These are phyloP conservation scores for Ustilago vetiveriae DNA, from an alignment of 1,284 basidiomycete genomes.

Conservation along the genomic window DNA sequence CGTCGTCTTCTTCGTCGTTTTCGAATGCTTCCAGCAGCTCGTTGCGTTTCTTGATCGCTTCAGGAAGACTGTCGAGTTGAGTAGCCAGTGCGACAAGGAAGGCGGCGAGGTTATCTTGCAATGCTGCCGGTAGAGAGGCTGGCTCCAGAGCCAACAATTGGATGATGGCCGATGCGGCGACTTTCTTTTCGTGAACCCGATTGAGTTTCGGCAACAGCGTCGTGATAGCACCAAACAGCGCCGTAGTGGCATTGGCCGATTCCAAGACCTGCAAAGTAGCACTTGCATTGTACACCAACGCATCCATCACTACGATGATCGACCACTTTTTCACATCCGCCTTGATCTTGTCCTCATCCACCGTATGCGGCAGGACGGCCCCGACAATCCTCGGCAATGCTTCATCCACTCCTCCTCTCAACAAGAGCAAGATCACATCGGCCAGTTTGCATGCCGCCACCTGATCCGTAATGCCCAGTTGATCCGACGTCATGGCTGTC, in stretches of 20 bases:
- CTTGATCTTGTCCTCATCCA: constrained; percentile 70
- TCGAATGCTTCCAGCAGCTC: constrained; percentile 60
- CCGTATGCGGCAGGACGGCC: constrained; percentile 46
- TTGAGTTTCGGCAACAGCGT: constrained; percentile 75
- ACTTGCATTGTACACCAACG: constrained; percentile 83
- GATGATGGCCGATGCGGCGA: constrained; percentile 77
- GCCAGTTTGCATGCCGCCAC: constrained; percentile 86
- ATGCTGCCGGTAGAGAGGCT: constrained; percentile 39
- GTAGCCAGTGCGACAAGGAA: constrained; percentile 52
- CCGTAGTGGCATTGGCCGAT: constrained; percentile 72
- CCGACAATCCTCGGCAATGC: constrained; percentile 55
- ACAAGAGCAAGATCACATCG: constrained; percentile 81
- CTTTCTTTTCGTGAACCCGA: constrained; percentile 90
- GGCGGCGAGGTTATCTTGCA: constrained; percentile 51
- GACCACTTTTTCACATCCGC: constrained; percentile 78
- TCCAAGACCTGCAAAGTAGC: constrained; percentile 82
- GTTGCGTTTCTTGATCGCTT: constrained; percentile 56
- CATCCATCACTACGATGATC: constrained; percentile 82
- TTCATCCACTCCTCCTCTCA: constrained; percentile 75
- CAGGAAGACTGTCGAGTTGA: constrained; percentile 56
- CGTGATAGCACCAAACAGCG: constrained; percentile 80
- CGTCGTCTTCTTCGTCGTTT: constrained; percentile 55
- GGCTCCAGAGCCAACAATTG: constrained; percentile 54
- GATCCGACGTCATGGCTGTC: constrained; percentile 76
- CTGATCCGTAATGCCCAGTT: constrained; percentile 75